phyloP scores from a whole-genome alignment of 2,329 filamentous ascomycete genomes.

The Trichoderma harzianum region DNA sequence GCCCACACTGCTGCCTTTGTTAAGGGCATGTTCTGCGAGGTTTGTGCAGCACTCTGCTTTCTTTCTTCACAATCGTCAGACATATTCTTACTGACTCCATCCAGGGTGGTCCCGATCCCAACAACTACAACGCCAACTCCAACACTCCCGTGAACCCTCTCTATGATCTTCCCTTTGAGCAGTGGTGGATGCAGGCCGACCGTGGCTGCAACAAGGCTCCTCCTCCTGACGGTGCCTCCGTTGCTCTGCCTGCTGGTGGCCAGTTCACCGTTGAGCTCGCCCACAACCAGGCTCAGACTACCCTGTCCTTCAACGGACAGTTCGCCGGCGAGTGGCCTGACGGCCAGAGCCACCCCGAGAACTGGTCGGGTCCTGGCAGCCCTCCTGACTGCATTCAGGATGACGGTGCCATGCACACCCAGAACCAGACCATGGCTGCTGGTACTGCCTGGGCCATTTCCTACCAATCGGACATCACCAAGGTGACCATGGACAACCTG shows the following conservation, averaged over 20 bases:
- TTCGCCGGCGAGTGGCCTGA: slow-evolving; percentile 41
- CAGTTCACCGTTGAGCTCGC: slow-evolving; percentile 45
- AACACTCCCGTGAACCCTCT: slow-evolving; percentile 42
- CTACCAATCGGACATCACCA: slow-evolving; percentile 40
- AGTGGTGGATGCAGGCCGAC: slow-evolving; percentile 48
- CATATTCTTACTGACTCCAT: not conserved
- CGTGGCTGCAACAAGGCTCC: slow-evolving; percentile 40
- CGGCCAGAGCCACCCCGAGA: slow-evolving; percentile 39
- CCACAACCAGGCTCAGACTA: slow-evolving; percentile 44
- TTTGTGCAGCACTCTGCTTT: not conserved
- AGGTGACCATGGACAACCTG: slow-evolving; percentile 45
- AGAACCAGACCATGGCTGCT: slow-evolving; percentile 38
- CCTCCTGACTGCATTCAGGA: slow-evolving; percentile 31
- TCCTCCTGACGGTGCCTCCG: slow-evolving; percentile 22
- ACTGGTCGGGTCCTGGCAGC: slow-evolving; percentile 37
- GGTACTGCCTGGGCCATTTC: slow-evolving; percentile 47
- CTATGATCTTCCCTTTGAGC: slow-evolving; percentile 36
- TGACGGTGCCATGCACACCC: slow-evolving; percentile 43
- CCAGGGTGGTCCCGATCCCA: slow-evolving; percentile 25
- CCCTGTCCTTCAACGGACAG: slow-evolving; percentile 38
- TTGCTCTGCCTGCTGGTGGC: slow-evolving; percentile 45
- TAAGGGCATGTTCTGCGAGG: slow-evolving; percentile 26
- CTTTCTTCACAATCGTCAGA: not conserved
- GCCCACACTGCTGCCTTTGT: slow-evolving; percentile 23
- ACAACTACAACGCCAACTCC: slow-evolving; percentile 37